Percentiles rank a stretch among this genome's conserved stretches.
Evolutionary conservation across 2,329 filamentous ascomycete species (phyloP).

Genomic region (Paramyrothecium sp.): DNA sequence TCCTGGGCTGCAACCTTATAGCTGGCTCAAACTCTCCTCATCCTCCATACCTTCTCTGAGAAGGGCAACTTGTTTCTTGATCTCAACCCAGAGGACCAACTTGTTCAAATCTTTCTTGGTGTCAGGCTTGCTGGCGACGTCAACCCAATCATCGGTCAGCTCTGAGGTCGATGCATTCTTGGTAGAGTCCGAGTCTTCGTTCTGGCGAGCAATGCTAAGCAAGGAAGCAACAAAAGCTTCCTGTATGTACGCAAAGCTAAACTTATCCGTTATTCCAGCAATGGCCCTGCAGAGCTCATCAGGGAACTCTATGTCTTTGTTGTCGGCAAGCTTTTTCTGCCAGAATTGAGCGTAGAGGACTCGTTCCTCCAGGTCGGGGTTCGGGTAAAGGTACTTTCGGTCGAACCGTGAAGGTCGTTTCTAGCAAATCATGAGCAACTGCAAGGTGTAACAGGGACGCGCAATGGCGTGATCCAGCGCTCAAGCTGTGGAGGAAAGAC

Average conservation of each 20-base stretch:
- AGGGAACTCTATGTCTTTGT: conserved; percentile 60
- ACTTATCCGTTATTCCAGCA: conserved; percentile 60
- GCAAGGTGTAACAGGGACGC: too few relatives aligned
- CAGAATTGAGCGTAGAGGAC: conserved; percentile 62
- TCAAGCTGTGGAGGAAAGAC: too few relatives aligned
- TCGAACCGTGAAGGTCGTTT: conserved; percentile 68
- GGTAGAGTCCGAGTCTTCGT: conserved; percentile 8
- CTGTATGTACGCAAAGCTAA: conserved; percentile 70
- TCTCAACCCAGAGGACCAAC: conserved; percentile 57
- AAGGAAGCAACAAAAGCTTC: conserved; percentile 66
- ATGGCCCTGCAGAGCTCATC: conserved; percentile 56
- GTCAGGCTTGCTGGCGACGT: conserved; percentile 30
- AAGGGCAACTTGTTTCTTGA: conserved; percentile 62
- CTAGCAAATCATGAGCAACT: conserved; percentile 18
- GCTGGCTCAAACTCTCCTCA: conserved; percentile 13
- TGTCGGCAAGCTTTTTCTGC: conserved; percentile 54
- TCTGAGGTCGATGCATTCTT: conserved; percentile 27
- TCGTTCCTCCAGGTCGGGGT: conserved; percentile 54
- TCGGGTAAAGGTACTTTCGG: conserved; percentile 63
- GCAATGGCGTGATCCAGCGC: not conserved
- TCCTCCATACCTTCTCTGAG: conserved; percentile 58
- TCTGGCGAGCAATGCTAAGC: conserved; percentile 51
- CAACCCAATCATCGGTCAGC: conserved; percentile 36
- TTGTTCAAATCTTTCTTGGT: conserved; percentile 34
- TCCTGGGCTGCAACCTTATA: too few relatives aligned